Conservation (phyloP, 805 yeast species). For the Ogataea siamensis region DNA sequence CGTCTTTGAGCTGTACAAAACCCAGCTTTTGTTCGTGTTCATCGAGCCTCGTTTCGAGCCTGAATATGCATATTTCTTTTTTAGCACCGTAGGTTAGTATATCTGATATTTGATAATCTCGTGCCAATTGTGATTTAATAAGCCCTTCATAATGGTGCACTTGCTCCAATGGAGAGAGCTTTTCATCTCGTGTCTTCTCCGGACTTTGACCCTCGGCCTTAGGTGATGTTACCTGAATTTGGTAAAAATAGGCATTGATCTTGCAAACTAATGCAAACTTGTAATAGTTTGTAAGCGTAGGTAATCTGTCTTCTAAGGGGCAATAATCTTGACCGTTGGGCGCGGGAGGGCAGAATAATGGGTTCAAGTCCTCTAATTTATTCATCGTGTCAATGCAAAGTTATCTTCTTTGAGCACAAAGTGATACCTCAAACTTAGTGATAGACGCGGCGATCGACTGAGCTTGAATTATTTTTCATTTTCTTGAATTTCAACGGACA, state of each 20-base stretch:
- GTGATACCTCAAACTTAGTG: too few species aligned
- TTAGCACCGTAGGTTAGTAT: slow-evolving; percentile 31
- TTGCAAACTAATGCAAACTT: slow-evolving; percentile 27
- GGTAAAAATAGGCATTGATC: slow-evolving; percentile 34
- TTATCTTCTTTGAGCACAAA: too few species aligned
- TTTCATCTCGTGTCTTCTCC: slow-evolving; percentile 10
- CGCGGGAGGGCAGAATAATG: slow-evolving; percentile 21
- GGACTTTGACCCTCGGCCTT: not conserved
- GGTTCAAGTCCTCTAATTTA: slow-evolving; percentile 23
- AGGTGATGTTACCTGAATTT: slow-evolving; percentile 20
- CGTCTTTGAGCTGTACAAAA: slow-evolving; percentile 33
- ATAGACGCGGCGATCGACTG: slow-evolving; percentile 13
- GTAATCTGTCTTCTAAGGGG: slow-evolving; percentile 20
- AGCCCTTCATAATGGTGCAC: slow-evolving; percentile 30
- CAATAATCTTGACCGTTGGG: not conserved
- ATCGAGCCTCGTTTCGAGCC: slow-evolving; percentile 23
- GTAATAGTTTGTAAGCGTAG: slow-evolving; percentile 32
- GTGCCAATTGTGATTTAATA: slow-evolving; percentile 25
- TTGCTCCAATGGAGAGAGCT: slow-evolving; percentile 24
- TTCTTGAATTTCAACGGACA: not conserved
- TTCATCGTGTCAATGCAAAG: too few species aligned
- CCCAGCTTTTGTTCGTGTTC: slow-evolving; percentile 23
- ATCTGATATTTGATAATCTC: slow-evolving; percentile 31
- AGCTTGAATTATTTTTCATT: slow-evolving; percentile 1
- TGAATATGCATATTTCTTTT: slow-evolving; percentile 33